These are phyloP conservation scores for Plantago coronopus DNA, from an alignment of 305 asterid species.

Conservation along the genomic window DNA sequence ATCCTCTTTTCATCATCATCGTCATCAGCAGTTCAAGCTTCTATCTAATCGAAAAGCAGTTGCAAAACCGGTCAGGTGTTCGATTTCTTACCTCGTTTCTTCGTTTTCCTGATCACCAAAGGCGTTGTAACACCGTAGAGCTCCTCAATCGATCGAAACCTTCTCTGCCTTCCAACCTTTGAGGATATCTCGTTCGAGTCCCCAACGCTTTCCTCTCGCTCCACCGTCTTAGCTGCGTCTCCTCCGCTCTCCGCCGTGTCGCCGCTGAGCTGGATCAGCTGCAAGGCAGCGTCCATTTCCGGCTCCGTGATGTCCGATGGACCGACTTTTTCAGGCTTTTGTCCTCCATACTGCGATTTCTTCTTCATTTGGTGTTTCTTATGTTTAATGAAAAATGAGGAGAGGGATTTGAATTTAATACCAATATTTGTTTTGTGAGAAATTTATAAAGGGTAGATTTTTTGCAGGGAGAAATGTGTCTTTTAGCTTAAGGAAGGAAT, in stretches of 20 bases:
- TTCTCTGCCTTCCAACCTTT: conserved; percentile 35
- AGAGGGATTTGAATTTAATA: not conserved
- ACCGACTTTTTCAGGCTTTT: conserved; percentile 1
- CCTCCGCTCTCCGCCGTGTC: conserved; percentile 37
- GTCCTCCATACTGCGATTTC: conserved; percentile 2
- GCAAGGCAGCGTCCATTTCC: conserved; percentile 71
- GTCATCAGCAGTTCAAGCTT: too few species aligned
- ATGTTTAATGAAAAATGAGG: not conserved
- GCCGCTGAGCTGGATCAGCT: conserved; percentile 74
- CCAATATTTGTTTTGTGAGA: not conserved
- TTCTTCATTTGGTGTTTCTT: conserved; percentile 25
- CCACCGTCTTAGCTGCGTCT: conserved; percentile 21
- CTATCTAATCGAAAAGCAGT: not conserved
- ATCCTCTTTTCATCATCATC: too few species aligned
- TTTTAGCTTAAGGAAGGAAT: not conserved
- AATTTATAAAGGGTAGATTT: too few species aligned
- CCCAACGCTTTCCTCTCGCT: conserved; percentile 46
- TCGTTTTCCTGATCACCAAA: not conserved
- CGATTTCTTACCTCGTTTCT: conserved; percentile 20
- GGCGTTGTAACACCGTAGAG: conserved; percentile 45
- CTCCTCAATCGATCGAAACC: conserved; percentile 49
- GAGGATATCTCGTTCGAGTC: conserved; percentile 44
- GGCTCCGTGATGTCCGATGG: conserved; percentile 37
- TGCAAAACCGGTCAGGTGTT: not conserved
- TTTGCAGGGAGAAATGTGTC: conserved; percentile 10